Evolutionary conservation across 2,329 filamentous ascomycete genomes (phyloP), one percentile per base, ranked within the genome.

Genomic region (Colletotrichum destructivum): DNA sequence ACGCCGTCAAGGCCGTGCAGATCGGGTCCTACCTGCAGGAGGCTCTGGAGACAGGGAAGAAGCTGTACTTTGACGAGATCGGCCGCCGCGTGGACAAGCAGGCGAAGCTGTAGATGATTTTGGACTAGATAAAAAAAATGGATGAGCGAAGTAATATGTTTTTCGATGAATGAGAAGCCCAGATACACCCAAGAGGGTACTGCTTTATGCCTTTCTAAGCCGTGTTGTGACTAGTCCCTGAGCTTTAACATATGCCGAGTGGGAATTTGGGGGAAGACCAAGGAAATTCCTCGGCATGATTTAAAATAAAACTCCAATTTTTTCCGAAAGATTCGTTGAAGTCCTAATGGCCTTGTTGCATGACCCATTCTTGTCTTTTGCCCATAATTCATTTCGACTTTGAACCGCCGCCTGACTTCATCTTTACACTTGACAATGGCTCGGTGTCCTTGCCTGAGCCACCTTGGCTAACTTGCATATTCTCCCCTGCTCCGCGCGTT

Each of bases 21-120:
- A 92, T 93, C 79, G 91, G 89, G 0, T 85, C 85, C 55, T 88
- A 88, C 8, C 77, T 91, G 73, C 89, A 91, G 77, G 87, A 91
- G 77, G 84, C 84, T 9, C 78, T 91, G 77, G 84, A 87, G 64
- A 84, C 82, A 0, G 88, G 87, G 9, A 83, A 85, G 79, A 89
- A 89, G 81, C 88, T 91, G 38, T 84, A 82, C 62, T 92, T 92
- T 75, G 87, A 91, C 77, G 85, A 88, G 78, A 80, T 78, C 52
- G 89, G 89, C 3, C 61, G 71, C 3, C 80, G 85, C 65, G 77
- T 86, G 40, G 84, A 86, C 67, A 77, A 76, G 74, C 78, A 64
- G 44, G n/a, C 82, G 21, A 81, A 77, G 74, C 74, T 86, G 73
- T 86, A 54, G 6, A 57, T 15, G 7, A 2, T 21, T 2, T 3